Evolutionary conservation across 805 yeast genomes (phyloP), one percentile per base, ranked within the genome.

Genomic region (Pichia exigua): DNA sequence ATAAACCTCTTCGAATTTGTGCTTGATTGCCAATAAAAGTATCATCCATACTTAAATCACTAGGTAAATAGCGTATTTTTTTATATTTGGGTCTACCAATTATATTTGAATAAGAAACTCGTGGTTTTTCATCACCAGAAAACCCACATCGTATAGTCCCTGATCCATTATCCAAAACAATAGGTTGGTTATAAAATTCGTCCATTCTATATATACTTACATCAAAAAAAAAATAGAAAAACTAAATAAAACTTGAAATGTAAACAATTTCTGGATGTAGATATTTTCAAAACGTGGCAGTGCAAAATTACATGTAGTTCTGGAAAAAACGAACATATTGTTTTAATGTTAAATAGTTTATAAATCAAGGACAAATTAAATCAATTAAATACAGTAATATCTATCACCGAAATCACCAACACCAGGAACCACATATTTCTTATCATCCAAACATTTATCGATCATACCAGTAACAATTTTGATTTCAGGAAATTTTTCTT

Each of bases 391-490:
- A 73, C 96, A 88, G 74, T 92, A 94, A 73, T 94, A 94, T 71
- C 98, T 79, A 73, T 94, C 98, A 64, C 99, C 99, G 64, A 94
- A 94, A 66, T 94, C 99, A 64, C 99, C 99, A 59, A 94, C 76
- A 45, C 99, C 99, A 32, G 99, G 99, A 46, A 81, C 81, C 60
- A 94, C 86, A 69, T 83, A 90, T 70, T 85, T 87, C 65, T 83
- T 75, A 51, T 83, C 96, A 64, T 92, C 90, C 64, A 94, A 76
- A 51, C 86, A 85, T 62, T 84, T 82, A 67, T 94, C 99, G 59
- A 94, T 75, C 58, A 90, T 91, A 55, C 99, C 99, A 35, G 98
- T 91, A 61, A 94, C 87, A 64, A 94, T 87, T 67, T 79, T 87
- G 55, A 94, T 82, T 50, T 80, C 75, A 22, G 99, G 99, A 71